A percentile compares a stretch with the other conserved stretches of the same genome.
These are phyloP conservation scores for Ziziphus jujuba DNA, from an alignment of 306 rosid species.

Conservation along the genomic window DNA sequence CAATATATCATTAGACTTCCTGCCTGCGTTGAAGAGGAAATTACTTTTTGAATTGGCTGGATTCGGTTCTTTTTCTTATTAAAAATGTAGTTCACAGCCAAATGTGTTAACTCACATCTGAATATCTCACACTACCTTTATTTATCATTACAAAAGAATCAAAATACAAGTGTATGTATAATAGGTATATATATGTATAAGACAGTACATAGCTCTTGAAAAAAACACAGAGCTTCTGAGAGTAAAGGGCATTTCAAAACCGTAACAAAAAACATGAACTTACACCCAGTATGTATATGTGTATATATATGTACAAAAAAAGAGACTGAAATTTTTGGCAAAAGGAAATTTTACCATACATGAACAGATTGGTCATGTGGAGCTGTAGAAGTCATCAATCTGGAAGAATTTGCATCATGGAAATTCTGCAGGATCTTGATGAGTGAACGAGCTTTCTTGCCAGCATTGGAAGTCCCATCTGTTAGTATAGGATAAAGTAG, in stretches of 20 bases:
- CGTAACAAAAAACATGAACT: background rate
- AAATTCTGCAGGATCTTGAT: conserved; percentile 60
- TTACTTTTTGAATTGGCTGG: too few relatives aligned
- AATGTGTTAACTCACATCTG: background rate
- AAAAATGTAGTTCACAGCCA: background rate
- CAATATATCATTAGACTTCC: too few relatives aligned
- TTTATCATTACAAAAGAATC: conserved; percentile 16
- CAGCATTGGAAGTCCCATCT: conserved; percentile 50
- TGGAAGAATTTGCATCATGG: conserved; percentile 37
- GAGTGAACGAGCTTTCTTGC: conserved; percentile 67
- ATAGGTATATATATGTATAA: conserved; percentile 4
- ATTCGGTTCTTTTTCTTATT: too few relatives aligned
- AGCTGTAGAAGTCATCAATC: conserved; percentile 34
- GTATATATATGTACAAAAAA: conserved; percentile 15
- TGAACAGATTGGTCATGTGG: conserved; percentile 36
- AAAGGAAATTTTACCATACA: conserved; percentile 27
- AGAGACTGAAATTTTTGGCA: too few relatives aligned
- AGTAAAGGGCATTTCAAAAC: background rate
- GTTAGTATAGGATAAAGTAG: conserved; percentile 55
- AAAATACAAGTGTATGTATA: background rate
- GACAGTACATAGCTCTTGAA: conserved; percentile 32
- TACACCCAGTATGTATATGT: background rate
- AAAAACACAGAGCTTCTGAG: conserved; percentile 25
- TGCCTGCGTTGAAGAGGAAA: too few relatives aligned
- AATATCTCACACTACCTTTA: background rate